Base-by-base conservation (phyloP, 495 filamentous ascomycete genomes). In the Ascodesmis nigricans region DNA sequence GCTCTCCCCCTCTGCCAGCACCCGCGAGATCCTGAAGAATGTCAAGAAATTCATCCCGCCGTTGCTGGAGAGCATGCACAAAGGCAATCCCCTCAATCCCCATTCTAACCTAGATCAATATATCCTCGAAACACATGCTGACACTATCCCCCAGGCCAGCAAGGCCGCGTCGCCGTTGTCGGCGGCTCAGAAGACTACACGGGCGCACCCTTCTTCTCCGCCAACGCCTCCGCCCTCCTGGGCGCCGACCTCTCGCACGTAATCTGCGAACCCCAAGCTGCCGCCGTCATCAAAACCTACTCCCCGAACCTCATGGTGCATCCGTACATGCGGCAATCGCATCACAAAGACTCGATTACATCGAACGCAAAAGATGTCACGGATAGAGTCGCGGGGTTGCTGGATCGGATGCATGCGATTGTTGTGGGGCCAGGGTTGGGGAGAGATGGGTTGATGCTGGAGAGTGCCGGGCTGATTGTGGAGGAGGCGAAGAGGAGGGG, bases 301-400 rank as follows among this genome's bases (percentile, higher is more conserved):
- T 95, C 90, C 22, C 87, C 87, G 6, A 93, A 95, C 57, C 60
- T 97, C 9, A 95, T 97, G 90, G 90, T 97, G 9, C 90, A 95
- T 53, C 90, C 87, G 2, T 64, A 91, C 31, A 82, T 97, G 65
- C 81, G 83, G 21, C 79, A 82, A 56, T 62, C 66, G 36, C 42
- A 53, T 39, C 50, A 63, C 47, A 45, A 55, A 34, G 26, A 38
- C 27, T 28, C 53, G 2, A 49, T 41, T 20, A 61, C 62, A 9
- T 58, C 64, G 33, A 11, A 5, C 36, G 55, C 64, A 5, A 54
- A 61, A 31, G 49, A 55, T 18, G 60, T 93, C 35, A 73, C 79
- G 10, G 47, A 55, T n/a, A 60, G 66, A 25, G 77, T 93, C 42
- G 67, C 84, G 46, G 62, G 56, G 33, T 76, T 97, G 71, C 66